These are phyloP conservation scores for Chytriomyces hyalinus DNA, from an alignment of 192 early-diverging fungal genomes.

Conservation along the genomic window DNA sequence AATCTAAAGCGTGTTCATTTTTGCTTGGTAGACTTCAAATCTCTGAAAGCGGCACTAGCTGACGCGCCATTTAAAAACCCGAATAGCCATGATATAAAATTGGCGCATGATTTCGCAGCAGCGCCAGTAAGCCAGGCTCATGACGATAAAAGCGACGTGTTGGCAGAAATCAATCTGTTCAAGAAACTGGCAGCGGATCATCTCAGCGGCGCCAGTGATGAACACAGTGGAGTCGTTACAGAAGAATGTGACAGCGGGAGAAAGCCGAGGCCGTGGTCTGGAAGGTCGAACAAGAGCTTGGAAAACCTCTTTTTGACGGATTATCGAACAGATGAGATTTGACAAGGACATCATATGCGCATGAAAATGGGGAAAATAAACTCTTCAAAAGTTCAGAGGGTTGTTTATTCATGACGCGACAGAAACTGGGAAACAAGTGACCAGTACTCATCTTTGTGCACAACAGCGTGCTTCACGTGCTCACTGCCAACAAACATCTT, in stretches of 20 bases:
- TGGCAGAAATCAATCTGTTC: constrained; percentile 44
- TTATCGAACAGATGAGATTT: constrained; percentile 1
- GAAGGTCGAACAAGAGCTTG: constrained; percentile 13
- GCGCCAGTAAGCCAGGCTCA: background rate
- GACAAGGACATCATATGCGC: background rate
- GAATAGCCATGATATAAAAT: background rate
- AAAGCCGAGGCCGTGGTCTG: constrained; percentile 30
- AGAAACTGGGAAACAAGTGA: too few species aligned
- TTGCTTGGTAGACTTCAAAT: background rate
- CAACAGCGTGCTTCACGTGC: constrained; percentile 16
- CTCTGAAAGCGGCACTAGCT: background rate
- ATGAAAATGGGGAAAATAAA: too few species aligned
- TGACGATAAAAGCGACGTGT: constrained; percentile 22
- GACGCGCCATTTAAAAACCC: constrained; percentile 2
- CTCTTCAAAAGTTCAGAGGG: too few species aligned
- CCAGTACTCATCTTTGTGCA: background rate
- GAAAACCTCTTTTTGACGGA: constrained; percentile 16
- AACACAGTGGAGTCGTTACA: background rate
- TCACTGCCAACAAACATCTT: background rate
- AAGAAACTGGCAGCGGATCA: constrained; percentile 31
- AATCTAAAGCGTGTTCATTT: background rate
- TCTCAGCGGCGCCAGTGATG: background rate
- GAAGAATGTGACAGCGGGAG: background rate
- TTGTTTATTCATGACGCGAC: too few species aligned
- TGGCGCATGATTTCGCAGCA: background rate